Conservation (phyloP, 163 green algal genomes). For the Prototheca stagnorum region DNA sequence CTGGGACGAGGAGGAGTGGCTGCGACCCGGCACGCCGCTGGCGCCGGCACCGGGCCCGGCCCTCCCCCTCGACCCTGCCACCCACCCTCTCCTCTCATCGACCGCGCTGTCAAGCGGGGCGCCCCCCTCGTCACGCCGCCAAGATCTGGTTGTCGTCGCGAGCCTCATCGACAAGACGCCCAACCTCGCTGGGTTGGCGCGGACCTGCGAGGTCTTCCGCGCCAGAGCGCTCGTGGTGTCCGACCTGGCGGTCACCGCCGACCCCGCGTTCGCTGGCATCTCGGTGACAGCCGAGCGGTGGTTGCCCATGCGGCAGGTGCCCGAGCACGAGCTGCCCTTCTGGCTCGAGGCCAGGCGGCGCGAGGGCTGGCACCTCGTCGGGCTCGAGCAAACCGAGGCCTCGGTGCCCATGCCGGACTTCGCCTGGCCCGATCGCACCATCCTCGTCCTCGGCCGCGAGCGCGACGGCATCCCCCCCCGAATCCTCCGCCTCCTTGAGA, state of each 20-base stretch:
- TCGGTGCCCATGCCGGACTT: constrained; percentile 21
- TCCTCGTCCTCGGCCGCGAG: constrained; percentile 78
- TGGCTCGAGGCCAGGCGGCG: constrained; percentile 44
- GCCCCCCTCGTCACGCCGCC: constrained; percentile 6
- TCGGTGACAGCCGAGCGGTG: constrained; percentile 56
- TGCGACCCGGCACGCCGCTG: too few relatives aligned
- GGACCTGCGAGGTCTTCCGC: constrained; percentile 63
- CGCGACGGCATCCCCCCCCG: constrained; percentile 70
- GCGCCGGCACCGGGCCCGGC: too few relatives aligned
- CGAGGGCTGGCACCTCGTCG: constrained; percentile 62
- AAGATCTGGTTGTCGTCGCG: constrained; percentile 71
- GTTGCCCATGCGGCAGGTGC: constrained; percentile 42
- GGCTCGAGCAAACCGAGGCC: constrained; percentile 72
- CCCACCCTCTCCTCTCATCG: neutral
- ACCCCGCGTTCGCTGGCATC: constrained; percentile 48
- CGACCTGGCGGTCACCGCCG: constrained; percentile 32
- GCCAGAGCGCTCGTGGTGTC: constrained; percentile 51
- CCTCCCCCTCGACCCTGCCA: neutral
- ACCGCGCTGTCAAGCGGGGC: too few relatives aligned
- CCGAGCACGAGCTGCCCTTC: constrained; percentile 29
- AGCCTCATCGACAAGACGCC: constrained; percentile 68
- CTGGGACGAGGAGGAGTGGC: neutral
- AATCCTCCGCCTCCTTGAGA: constrained; percentile 49
- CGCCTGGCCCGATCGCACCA: constrained; percentile 41
- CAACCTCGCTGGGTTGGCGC: constrained; percentile 78